Evolutionary conservation across 768 basidiomycete species (phyloP).

Genomic region (Podaxis sp.): DNA sequence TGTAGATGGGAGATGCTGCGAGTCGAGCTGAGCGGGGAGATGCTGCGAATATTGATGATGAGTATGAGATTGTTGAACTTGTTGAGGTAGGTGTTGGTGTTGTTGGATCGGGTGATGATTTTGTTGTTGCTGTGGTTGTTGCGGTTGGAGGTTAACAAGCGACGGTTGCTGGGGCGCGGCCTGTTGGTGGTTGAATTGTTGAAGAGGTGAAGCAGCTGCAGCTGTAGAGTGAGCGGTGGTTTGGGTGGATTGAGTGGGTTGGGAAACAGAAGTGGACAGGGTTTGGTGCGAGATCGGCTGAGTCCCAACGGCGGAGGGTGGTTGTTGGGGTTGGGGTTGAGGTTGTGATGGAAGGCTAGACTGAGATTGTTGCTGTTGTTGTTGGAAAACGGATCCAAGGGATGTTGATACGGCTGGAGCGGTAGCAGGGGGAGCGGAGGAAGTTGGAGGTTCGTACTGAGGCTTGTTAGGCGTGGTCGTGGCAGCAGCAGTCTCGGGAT

Average conservation of each 20-base stretch:
- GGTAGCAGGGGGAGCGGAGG: slow-evolving; percentile 37
- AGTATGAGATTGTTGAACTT: slow-evolving; percentile 40
- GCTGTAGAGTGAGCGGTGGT: slow-evolving; percentile 26
- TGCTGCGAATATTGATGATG: slow-evolving; percentile 66
- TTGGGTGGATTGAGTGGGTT: slow-evolving; percentile 34
- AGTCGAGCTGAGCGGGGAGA: slow-evolving; percentile 48
- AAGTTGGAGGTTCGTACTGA: slow-evolving; percentile 31
- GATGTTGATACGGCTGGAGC: slow-evolving; percentile 37
- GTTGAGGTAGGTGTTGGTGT: slow-evolving; percentile 41
- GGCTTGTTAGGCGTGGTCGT: slow-evolving; percentile 22
- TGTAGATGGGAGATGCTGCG: slow-evolving; percentile 32
- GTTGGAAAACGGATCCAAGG: slow-evolving; percentile 46
- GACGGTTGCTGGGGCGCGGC: slow-evolving; percentile 26
- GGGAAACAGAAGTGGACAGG: slow-evolving; percentile 36
- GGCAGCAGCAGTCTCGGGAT: slow-evolving; percentile 31
- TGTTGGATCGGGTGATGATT: slow-evolving; percentile 33
- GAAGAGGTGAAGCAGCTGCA: slow-evolving; percentile 35
- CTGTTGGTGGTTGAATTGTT: slow-evolving; percentile 39
- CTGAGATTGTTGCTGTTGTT: slow-evolving; percentile 29
- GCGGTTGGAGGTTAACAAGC: slow-evolving; percentile 29
- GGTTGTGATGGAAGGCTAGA: slow-evolving; percentile 34
- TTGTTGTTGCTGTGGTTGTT: slow-evolving; percentile 25
- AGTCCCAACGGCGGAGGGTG: slow-evolving; percentile 17
- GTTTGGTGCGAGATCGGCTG: slow-evolving; percentile 29
- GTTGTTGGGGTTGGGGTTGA: slow-evolving; percentile 25